These are phyloP conservation scores for Verticillium klebahnii DNA, from an alignment of 2,329 filamentous ascomycete species.

Conservation along the genomic window DNA sequence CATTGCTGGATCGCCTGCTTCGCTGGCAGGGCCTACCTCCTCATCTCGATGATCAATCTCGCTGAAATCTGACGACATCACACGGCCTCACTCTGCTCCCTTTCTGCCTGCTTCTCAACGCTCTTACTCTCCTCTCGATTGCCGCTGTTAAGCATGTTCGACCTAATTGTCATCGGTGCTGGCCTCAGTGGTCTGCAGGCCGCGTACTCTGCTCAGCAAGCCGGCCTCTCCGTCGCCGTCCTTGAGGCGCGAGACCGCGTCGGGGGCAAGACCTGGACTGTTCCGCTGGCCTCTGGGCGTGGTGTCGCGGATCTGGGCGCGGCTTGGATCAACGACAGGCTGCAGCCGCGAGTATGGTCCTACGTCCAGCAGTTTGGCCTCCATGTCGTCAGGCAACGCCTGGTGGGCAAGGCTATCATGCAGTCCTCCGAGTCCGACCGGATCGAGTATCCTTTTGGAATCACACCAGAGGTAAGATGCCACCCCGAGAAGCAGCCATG, in stretches of 20 bases:
- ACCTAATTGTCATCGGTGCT: constrained; percentile 32
- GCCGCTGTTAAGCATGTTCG: constrained; percentile 11
- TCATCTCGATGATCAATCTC: no score
- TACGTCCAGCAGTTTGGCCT: constrained; percentile 16
- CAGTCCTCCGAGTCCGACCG: constrained; percentile 18
- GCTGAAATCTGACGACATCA: neutral
- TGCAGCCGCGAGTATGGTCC: constrained; percentile 29
- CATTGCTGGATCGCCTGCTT: neutral
- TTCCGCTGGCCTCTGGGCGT: constrained; percentile 21
- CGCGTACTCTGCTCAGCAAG: constrained; percentile 21
- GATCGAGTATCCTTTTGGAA: constrained; percentile 25
- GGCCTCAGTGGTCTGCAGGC: constrained; percentile 32
- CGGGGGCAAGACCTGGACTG: constrained; percentile 46
- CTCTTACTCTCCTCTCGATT: neutral
- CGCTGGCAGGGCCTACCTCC: no score
- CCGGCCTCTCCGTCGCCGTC: constrained; percentile 33
- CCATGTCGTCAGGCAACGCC: constrained; percentile 23
- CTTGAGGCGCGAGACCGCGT: constrained; percentile 46
- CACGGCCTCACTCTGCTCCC: no score
- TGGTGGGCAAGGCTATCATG: constrained; percentile 23
- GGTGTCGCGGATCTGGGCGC: constrained; percentile 48
- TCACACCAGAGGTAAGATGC: constrained; percentile 21
- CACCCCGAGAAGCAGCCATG: neutral
- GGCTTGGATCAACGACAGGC: constrained; percentile 56
- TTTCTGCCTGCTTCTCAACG: neutral